Base-by-base conservation (phyloP, 116 monocot genomes). In the Cymodocea nodosa region DNA sequence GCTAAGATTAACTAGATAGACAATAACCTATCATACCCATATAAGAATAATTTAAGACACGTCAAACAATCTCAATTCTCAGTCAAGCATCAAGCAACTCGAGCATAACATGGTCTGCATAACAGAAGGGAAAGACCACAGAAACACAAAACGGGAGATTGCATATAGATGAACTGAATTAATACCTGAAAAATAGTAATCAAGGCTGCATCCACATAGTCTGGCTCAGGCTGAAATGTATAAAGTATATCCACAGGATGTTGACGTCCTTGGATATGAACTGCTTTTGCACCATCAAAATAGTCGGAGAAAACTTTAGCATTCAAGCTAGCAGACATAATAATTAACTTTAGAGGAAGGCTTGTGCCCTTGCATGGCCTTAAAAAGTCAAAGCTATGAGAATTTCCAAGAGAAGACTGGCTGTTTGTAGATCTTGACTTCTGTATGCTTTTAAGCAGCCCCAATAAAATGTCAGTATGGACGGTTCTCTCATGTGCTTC, bases 401-500 rank as follows among this genome's bases (percentile, higher is more conserved):
- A 25, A 0, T 75, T 70, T 14, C 66, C 71, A 67, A 54, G 18
- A n/a, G 54, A 54, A 54, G 54, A 20, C 16, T 49, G 51, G 30
- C 71, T 52, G 5, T 23, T 6, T 76, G 60, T 37, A 65, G 62
- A 77, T 67, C 53, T 60, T 66, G 80, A 82, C 52, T 86, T 80
- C 40, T 92, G 98, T 54, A 98, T 82, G 8, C 75, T 80, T 73
- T 92, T 92, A 60, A 97, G 73, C 71, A 98, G 74, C 49, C 98
- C 98, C 64, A 98, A 57, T 19, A 98, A 75, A 11, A 98, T 86
- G 78, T 98, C 98, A 61, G 92, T 98, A 56, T 92, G 98, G 15
- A 98, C 81, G 57, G 92, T 92, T 83, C 98, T 86, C 75, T 98
- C 98, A 69, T 98, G 98, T 52, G 98, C 98, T 79, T 98, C 98